These are phyloP conservation scores for Asterella californica DNA, from an alignment of 225 moss, liverwort and hornwort genomes.

Conservation along the genomic window DNA sequence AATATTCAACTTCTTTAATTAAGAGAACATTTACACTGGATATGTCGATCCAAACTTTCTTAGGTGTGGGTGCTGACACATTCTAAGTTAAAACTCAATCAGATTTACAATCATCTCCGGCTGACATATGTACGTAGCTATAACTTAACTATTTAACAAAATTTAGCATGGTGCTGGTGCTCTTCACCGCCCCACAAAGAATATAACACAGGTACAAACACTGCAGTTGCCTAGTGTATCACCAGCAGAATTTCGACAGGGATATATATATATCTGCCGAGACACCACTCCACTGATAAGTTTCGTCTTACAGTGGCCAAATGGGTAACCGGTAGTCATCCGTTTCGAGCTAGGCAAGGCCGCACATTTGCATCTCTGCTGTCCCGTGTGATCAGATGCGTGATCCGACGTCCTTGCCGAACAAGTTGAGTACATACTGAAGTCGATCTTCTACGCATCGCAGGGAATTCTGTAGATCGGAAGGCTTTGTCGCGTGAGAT, in stretches of 20 bases:
- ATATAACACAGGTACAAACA: not conserved
- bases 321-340: not conserved
- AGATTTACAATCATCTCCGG: conserved; percentile 7
- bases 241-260: not conserved
- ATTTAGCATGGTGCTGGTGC: conserved; percentile 13
- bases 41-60: not conserved
- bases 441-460: not conserved
- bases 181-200: conserved; percentile 16
- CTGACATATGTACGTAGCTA: conserved; percentile 1
- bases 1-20: not conserved
- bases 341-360: not conserved
- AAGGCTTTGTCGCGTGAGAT: not conserved
- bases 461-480: not conserved
- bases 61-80: not conserved
- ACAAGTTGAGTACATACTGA: not conserved
- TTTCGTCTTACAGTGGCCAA: not conserved
- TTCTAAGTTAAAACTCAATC: not conserved
- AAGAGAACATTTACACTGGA: not conserved
- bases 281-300: not conserved
- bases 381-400: not conserved
- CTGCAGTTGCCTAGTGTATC: not conserved
- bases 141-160: conserved; percentile 10
- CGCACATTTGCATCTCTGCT: not conserved
- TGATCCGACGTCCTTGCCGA: not conserved
- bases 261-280: not conserved